A percentile compares a stretch with the other conserved stretches of the same genome.
Evolutionary conservation across 495 filamentous ascomycete genomes (phyloP).

Genomic region (Tuber magnatum): DNA sequence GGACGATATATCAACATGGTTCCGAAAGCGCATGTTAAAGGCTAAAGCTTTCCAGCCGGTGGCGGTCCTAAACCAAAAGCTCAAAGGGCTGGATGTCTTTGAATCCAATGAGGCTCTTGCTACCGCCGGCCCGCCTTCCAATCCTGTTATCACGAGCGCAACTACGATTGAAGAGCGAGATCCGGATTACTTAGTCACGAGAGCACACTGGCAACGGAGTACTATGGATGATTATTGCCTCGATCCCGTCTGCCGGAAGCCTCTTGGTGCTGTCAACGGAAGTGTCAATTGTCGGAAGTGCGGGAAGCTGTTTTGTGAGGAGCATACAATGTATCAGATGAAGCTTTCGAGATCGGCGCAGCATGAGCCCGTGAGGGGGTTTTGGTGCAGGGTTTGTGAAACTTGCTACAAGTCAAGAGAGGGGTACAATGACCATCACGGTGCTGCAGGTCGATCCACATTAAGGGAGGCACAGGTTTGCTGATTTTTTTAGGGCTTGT

Average conservation of each 20-base stretch:
- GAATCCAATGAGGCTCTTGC: slow-evolving; percentile 73
- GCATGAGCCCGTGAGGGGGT: slow-evolving; percentile 84
- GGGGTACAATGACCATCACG: slow-evolving; percentile 87
- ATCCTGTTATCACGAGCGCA: slow-evolving; percentile 26
- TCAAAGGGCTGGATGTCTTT: slow-evolving; percentile 95
- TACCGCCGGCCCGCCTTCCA: slow-evolving; percentile 28
- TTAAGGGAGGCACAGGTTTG: slow-evolving; percentile 12
- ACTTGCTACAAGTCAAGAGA: slow-evolving; percentile 95
- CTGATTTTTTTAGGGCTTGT: slow-evolving; percentile 44
- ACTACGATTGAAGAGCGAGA: slow-evolving; percentile 51
- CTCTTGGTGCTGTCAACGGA: slow-evolving; percentile 68
- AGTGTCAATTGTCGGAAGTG: slow-evolving; percentile 88
- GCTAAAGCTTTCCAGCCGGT: slow-evolving; percentile 94
- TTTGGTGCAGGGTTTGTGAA: slow-evolving; percentile 94
- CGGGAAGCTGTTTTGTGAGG: slow-evolving; percentile 88
- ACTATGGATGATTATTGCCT: slow-evolving; percentile 70
- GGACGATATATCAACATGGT: slow-evolving; percentile 97
- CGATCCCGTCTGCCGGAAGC: slow-evolving; percentile 76
- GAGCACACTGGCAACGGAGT: slow-evolving; percentile 78
- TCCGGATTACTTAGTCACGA: slow-evolving; percentile 80
- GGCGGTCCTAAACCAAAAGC: slow-evolving; percentile 84
- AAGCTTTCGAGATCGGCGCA: slow-evolving; percentile 83
- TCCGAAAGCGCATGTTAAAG: slow-evolving; percentile 90
- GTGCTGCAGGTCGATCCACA: slow-evolving; percentile 35
- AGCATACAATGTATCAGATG: slow-evolving; percentile 99